Evolutionary conservation across 441 rosid genomes (phyloP), one percentile per base, ranked within the genome.

Genomic region (Heliophila coronopifolia): DNA sequence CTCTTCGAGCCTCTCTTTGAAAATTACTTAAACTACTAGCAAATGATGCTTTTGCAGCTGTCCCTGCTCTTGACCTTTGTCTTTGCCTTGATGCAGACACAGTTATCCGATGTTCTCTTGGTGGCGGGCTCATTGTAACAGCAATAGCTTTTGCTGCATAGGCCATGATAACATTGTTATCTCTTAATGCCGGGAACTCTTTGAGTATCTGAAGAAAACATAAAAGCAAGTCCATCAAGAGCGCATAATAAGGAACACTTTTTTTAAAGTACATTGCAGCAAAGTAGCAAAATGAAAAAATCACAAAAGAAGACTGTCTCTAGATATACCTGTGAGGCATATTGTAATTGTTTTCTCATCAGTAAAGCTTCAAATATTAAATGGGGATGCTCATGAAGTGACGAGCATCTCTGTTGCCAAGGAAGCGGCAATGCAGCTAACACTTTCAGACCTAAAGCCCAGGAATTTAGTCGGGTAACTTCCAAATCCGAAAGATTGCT

Each of bases 321-420:
- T 32, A 54, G 43, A 18, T 26, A 28, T 87, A 88, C 99, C 99
- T 77, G 69, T 31, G 92, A 74, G 19, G 92, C 97, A 66, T 94
- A 85, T 59, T 80, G 86, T 54, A 92, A 78, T 60, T 88, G 99
- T 71, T 92, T 88, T 78, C 97, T 77, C 99, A 92, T 88, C 52
- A 92, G 73, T 61, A 92, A 85, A 74, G 83, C 95, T 81, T 92
- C 99, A 59, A 92, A 54, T 65, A 92, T 92, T 69, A 92, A 66
- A 59, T 78, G 91, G 10, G 99, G 99, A 63, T 85, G 80, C 81
- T 92, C 99, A 54, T 92, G 99, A 72, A 92, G 63, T 13, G 95
- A 80, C 73, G 99, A 92, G 57, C 97, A 92, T 53, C 95, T 80
- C 72, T 92, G 99, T 72, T 88, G 99, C 99, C 99, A 92, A 44